phyloP scores from a whole-genome alignment of 768 basidiomycete species.

The Naganishia randhawae region DNA sequence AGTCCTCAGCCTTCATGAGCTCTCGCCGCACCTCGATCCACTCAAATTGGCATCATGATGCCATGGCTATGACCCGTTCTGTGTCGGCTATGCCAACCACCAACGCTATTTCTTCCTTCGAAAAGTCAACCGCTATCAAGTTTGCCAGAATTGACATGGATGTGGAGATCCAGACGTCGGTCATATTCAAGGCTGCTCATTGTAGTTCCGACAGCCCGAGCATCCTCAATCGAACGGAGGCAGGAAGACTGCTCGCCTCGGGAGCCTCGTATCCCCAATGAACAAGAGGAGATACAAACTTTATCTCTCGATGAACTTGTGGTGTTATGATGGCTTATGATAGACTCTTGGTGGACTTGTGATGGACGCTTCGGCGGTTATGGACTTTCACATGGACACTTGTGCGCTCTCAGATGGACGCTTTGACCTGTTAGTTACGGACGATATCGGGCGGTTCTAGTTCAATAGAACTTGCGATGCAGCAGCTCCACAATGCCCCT shows the following conservation, averaged over 20 bases:
- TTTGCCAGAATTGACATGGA: slow-evolving; percentile 16
- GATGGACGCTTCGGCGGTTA: background rate
- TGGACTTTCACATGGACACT: background rate
- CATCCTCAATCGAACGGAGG: background rate
- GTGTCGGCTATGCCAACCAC: background rate
- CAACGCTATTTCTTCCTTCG: background rate
- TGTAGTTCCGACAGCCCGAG: background rate
- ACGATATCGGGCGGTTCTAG: background rate
- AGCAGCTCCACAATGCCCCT: background rate
- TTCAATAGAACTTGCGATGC: background rate
- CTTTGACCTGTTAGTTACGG: background rate
- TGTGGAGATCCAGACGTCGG: background rate
- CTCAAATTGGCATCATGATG: background rate
- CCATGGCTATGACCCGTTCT: slow-evolving; percentile 3
- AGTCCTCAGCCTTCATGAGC: slow-evolving; percentile 2
- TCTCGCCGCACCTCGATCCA: slow-evolving; percentile 15
- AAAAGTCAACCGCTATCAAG: background rate
- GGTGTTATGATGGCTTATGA: too few species aligned
- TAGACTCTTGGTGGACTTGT: background rate
- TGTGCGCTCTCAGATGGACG: background rate
- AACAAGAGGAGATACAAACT: background rate
- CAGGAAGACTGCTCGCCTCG: background rate
- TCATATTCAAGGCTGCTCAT: background rate
- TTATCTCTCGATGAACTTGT: too few species aligned
- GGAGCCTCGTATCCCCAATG: slow-evolving; percentile 5